Evolutionary conservation across 352 stramenopile genomes (phyloP), one percentile per base, ranked within the genome.

Genomic region (Phytopythium montanum): DNA sequence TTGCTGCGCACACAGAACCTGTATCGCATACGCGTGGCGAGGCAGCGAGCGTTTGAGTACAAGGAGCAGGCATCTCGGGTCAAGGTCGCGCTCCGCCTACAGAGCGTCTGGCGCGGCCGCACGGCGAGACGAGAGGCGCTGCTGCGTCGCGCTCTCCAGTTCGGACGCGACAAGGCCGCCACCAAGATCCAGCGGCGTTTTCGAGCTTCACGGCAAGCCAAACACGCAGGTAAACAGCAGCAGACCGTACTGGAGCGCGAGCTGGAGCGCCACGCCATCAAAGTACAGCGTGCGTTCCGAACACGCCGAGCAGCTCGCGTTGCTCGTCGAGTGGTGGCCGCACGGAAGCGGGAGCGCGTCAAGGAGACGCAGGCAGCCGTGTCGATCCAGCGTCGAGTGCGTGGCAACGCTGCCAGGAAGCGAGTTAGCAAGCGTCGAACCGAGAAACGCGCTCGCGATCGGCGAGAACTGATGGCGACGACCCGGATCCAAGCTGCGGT

Each of bases 161-260:
- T 68, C 1, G 75, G 73, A 13, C 52, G 71, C 1, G 77, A 90
- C 25, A 73, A 77, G 54, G 77, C 68, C 10, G 80, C 81, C 29
- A 82, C 58, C 38, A 67, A 82, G 25, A 92, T 94, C 59, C 84
- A 94, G 46, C 81, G 80, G 7, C 66, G 70, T n/a, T 94, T 85
- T 51, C 76, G 84, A 1, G 69, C 69, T 2, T 74, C 73, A 46
- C 61, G 70, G 18, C 62, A 74, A 54, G 71, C 66, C 28, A 62
- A 72, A 0, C 64, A 58, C 13, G 62, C 45, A 1, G 52, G 77
- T 10, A 73, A 69, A 2, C 70, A 86, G 49, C 46, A 72, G 50
- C 62, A 76, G 18, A 65, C 69, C 5, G 39, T 85, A 2, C 59
- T 79, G 26, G 69, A 83, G 25, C 76, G 84, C 33, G 69, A 85